phyloP scores from a whole-genome alignment of 352 stramenopile genomes.

The Globisporangium mamillatum region DNA sequence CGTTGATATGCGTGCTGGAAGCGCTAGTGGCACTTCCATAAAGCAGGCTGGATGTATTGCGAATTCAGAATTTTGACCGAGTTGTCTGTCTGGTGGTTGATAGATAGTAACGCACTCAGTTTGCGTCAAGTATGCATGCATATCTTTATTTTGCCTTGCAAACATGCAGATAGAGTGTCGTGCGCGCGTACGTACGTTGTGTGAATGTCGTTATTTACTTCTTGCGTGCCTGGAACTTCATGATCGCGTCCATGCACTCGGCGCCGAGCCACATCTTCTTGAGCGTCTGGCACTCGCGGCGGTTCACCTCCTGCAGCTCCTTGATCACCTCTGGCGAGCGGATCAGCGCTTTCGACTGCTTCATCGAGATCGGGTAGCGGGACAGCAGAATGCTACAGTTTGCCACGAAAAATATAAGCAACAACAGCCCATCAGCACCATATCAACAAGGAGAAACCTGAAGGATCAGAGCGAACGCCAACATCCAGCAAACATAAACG shows the following conservation, averaged over 20 bases:
- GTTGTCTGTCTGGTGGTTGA: too few relatives aligned
- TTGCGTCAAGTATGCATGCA: not conserved
- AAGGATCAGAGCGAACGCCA: not conserved
- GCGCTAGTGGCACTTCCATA: not conserved
- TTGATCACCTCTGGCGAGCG: constrained; percentile 40
- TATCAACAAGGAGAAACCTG: not conserved
- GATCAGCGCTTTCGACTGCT: constrained; percentile 63
- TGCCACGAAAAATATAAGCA: not conserved
- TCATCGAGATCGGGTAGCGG: constrained; percentile 61
- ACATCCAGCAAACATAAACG: constrained; percentile 17
- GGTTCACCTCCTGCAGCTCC: constrained; percentile 57
- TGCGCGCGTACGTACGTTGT: not conserved
- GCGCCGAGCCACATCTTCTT: constrained; percentile 70
- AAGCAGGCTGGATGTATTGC: not conserved
- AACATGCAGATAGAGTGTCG: not conserved
- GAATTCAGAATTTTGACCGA: too few relatives aligned
- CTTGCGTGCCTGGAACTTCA: constrained; percentile 76
- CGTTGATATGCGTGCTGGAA: not conserved
- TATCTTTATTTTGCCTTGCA: not conserved
- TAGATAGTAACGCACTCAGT: too few relatives aligned
- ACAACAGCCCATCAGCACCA: not conserved
- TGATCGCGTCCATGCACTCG: constrained; percentile 76
- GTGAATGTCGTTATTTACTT: constrained; percentile 15
- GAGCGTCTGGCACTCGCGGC: constrained; percentile 55
- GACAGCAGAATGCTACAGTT: constrained; percentile 46